phyloP scores from a whole-genome alignment of 2,329 filamentous ascomycete species.

The Apiospora kogelbergensis region DNA sequence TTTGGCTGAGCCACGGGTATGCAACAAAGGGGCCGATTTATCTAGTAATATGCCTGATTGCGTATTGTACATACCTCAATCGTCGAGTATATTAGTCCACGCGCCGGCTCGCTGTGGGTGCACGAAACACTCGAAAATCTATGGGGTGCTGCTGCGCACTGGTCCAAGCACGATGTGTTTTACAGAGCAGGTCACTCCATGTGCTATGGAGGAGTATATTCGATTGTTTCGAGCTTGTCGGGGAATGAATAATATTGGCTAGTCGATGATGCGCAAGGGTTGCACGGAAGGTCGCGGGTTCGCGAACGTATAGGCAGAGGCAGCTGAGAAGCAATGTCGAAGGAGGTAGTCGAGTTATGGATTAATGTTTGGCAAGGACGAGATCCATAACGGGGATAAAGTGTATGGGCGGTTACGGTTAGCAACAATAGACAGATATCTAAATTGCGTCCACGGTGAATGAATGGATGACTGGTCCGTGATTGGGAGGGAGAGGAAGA shows the following conservation, averaged over 20 bases:
- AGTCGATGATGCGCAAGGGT: conserved; percentile 1
- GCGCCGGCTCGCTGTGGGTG: not conserved
- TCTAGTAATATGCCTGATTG: not conserved
- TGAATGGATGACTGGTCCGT: conserved; percentile 3
- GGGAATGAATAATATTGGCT: not conserved
- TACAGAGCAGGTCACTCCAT: not conserved
- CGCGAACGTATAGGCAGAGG: not conserved
- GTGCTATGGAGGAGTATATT: not conserved
- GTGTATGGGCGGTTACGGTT: not conserved
- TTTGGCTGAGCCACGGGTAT: not conserved
- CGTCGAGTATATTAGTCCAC: not conserved
- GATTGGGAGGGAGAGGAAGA: not conserved
- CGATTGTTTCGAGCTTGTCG: not conserved
- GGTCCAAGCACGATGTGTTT: not conserved
- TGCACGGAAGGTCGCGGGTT: not conserved
- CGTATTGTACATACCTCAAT: not conserved
- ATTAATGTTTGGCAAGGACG: not conserved
- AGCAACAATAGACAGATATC: not conserved
- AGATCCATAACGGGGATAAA: not conserved
- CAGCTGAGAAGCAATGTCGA: not conserved
- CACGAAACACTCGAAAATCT: not conserved
- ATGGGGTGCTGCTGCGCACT: not conserved
- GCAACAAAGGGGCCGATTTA: not conserved
- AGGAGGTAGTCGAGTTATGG: not conserved
- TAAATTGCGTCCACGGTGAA: not conserved